These are phyloP conservation scores for Zopfochytrium polystomum DNA, from an alignment of 371 early-diverging fungal genomes.

Conservation along the genomic window DNA sequence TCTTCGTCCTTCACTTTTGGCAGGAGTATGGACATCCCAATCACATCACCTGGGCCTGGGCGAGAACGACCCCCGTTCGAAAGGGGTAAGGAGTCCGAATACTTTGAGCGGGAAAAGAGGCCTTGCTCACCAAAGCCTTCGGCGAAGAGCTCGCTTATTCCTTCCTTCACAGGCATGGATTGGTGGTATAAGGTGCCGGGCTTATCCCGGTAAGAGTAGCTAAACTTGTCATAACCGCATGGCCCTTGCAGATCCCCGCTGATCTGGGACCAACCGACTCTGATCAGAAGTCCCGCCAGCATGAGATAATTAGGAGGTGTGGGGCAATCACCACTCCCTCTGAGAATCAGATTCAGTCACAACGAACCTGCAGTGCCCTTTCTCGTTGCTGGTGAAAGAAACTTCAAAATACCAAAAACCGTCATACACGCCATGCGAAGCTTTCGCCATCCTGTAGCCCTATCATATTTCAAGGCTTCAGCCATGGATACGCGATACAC, in stretches of 20 bases:
- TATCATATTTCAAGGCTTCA: not conserved
- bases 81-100: not conserved
- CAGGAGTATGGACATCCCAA: slow-evolving; percentile 59
- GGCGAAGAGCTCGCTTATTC: slow-evolving; percentile 10
- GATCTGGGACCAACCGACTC: slow-evolving; percentile 73
- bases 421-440: slow-evolving; percentile 66
- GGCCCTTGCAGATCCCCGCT: slow-evolving; percentile 70
- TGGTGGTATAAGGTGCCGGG: slow-evolving; percentile 63
- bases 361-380: slow-evolving; percentile 35
- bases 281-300: slow-evolving; percentile 2
- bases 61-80: slow-evolving; percentile 2
- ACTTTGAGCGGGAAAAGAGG: not conserved
- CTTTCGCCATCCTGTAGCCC: slow-evolving; percentile 71
- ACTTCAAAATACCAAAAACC: slow-evolving; percentile 74
- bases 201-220: slow-evolving; percentile 59
- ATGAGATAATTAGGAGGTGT: not conserved
- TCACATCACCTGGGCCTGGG: slow-evolving; percentile 51
- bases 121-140: slow-evolving; percentile 28
- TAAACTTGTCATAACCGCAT: slow-evolving; percentile 67
- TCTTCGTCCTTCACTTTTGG: slow-evolving; percentile 37
- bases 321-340: not conserved
- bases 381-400: slow-evolving; percentile 25
- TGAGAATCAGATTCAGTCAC: not conserved
- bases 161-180: slow-evolving; percentile 16
- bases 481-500: not conserved